Evolutionary conservation across 2,329 filamentous ascomycete genomes (phyloP).

Genomic region (Colletotrichum tamarilloi): DNA sequence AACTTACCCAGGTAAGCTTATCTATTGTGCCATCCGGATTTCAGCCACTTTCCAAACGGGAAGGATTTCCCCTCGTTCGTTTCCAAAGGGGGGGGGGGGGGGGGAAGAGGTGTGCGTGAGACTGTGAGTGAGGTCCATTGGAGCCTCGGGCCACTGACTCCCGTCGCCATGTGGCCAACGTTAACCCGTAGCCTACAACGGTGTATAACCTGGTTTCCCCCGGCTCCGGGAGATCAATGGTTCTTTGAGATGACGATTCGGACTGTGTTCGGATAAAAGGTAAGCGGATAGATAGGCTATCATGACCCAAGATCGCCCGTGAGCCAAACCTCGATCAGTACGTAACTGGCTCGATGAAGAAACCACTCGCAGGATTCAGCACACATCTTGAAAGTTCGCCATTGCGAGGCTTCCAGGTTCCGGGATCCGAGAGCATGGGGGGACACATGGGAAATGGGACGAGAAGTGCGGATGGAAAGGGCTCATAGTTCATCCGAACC

Average conservation of each 20-base stretch:
- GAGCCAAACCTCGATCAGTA: background rate
- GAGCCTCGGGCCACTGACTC: background rate
- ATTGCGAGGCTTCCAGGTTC: background rate
- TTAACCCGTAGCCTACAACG: background rate
- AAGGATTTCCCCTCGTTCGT: background rate
- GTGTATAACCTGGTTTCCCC: no score
- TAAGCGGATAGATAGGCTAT: background rate
- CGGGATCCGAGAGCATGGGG: background rate
- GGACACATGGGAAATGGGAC: background rate
- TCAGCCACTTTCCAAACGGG: background rate
- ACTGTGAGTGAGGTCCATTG: background rate
- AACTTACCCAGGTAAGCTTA: background rate
- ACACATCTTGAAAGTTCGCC: no score
- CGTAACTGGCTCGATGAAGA: no score
- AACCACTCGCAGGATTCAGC: no score
- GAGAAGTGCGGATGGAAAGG: background rate
- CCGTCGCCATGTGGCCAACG: background rate
- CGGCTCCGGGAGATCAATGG: no score
- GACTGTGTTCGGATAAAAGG: no score
- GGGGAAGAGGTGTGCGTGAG: no score
- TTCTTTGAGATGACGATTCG: no score
- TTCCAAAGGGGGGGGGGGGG: no score
- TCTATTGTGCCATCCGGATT: background rate
- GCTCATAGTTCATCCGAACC: background rate
- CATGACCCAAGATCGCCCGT: background rate